Evolutionary conservation across 2,329 filamentous ascomycete genomes (phyloP).

Genomic region (Exophiala calicioides): DNA sequence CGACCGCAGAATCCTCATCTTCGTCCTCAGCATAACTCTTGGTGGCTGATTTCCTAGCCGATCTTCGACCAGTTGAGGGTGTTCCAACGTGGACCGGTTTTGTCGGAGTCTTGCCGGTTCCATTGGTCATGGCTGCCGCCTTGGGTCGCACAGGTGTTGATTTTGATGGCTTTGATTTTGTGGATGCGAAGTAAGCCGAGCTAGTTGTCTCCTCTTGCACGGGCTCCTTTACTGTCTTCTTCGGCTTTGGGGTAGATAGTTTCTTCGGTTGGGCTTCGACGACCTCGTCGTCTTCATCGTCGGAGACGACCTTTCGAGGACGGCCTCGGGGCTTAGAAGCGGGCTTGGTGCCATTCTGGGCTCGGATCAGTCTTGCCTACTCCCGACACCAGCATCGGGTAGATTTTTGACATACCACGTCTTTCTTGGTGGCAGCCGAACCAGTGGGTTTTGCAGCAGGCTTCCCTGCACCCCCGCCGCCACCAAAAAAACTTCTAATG

Average conservation of each 20-base stretch:
- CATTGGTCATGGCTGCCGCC: conserved; percentile 26
- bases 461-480: conserved; percentile 55
- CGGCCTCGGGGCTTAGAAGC: conserved; percentile 16
- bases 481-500: conserved; percentile 87
- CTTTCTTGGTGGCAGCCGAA: conserved; percentile 5
- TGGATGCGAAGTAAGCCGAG: conserved; percentile 63
- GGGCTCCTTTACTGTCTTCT: conserved; percentile 44
- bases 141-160: conserved; percentile 29
- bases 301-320: conserved; percentile 70
- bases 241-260: conserved; percentile 38
- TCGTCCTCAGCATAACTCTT: conserved; percentile 38
- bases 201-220: conserved; percentile 61
- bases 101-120: conserved; percentile 20
- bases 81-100: conserved; percentile 37
- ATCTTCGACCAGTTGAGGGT: conserved; percentile 26
- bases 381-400: neutral
- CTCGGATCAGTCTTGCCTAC: conserved; percentile 1
- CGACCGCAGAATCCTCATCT: conserved; percentile 59
- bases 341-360: conserved; percentile 5
- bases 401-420: conserved; percentile 6
- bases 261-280: conserved; percentile 38
- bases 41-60: conserved; percentile 37
- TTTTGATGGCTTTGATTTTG: conserved; percentile 48
- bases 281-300: conserved; percentile 70
- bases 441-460: conserved; percentile 33